Percentiles rank a stretch among this genome's conserved stretches.
Evolutionary conservation across 805 yeast species (phyloP).

Genomic region (Blastobotrys attinorum): DNA sequence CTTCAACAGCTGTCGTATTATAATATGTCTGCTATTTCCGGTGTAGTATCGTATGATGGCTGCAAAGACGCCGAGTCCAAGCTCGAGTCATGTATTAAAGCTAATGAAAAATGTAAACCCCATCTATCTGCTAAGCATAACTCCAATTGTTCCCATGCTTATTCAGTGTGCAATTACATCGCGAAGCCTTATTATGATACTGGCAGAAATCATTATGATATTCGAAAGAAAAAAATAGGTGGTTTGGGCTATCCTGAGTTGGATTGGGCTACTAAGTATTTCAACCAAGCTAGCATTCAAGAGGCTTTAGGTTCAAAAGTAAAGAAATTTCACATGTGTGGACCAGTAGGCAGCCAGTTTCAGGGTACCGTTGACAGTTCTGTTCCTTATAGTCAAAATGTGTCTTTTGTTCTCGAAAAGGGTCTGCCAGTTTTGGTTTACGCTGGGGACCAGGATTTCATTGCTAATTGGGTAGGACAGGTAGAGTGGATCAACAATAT

Average conservation of each 20-base stretch:
- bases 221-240: constrained; percentile 67
- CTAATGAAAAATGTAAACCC: constrained; percentile 50
- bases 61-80: constrained; percentile 60
- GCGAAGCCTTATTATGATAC: constrained; percentile 74
- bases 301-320: constrained; percentile 88
- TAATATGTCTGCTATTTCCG: neutral
- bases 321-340: constrained; percentile 65
- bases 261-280: constrained; percentile 65
- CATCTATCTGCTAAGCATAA: constrained; percentile 76
- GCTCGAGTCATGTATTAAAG: constrained; percentile 65
- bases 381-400: constrained; percentile 73
- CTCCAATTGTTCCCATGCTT: constrained; percentile 85
- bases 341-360: constrained; percentile 76
- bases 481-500: constrained; percentile 61
- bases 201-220: constrained; percentile 87
- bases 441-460: constrained; percentile 94
- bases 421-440: constrained; percentile 79
- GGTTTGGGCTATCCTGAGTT: constrained; percentile 71
- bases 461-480: constrained; percentile 96
- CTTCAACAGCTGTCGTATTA: neutral
- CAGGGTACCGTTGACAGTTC: constrained; percentile 84
- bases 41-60: neutral
- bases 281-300: constrained; percentile 71
- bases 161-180: constrained; percentile 81
- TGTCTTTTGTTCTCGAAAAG: constrained; percentile 60